Percentiles rank a stretch among this genome's conserved stretches.
These are phyloP conservation scores for Fusarium sp. DNA, from an alignment of 2,329 filamentous ascomycete genomes.

Conservation along the genomic window DNA sequence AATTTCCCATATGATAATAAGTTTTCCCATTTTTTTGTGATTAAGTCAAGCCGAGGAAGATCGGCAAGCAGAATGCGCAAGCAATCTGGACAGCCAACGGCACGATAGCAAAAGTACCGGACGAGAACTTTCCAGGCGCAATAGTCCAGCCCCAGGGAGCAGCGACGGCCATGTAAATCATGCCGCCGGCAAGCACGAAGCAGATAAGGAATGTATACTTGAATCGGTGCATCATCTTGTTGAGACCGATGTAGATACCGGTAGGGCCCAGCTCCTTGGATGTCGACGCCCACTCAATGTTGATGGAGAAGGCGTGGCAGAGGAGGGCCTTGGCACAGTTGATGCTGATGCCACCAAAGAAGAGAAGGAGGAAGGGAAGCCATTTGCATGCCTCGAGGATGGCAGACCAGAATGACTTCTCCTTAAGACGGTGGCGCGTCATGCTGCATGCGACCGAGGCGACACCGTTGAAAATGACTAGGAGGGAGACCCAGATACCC, in stretches of 20 bases:
- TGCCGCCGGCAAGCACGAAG: slow-evolving; percentile 37
- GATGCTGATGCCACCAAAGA: slow-evolving; percentile 47
- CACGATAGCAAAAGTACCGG: slow-evolving; percentile 43
- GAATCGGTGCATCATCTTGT: slow-evolving; percentile 58
- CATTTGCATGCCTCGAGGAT: slow-evolving; percentile 43
- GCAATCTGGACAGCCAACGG: slow-evolving; percentile 43
- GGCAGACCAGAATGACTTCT: slow-evolving; percentile 43
- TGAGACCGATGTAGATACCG: slow-evolving; percentile 49
- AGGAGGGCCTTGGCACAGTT: slow-evolving; percentile 46
- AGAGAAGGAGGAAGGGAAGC: slow-evolving; percentile 46
- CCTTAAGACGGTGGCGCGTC: slow-evolving; percentile 44
- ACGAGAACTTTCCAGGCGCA: slow-evolving; percentile 38
- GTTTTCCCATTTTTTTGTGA: background rate
- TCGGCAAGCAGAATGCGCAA: slow-evolving; percentile 39
- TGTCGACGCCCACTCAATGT: slow-evolving; percentile 48
- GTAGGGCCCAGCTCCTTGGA: slow-evolving; percentile 46
- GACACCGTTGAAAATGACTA: slow-evolving; percentile 43
- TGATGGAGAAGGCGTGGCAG: slow-evolving; percentile 43
- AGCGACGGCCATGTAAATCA: slow-evolving; percentile 44
- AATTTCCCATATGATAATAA: background rate
- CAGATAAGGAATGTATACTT: slow-evolving; percentile 51
- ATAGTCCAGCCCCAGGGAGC: slow-evolving; percentile 45
- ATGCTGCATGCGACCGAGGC: slow-evolving; percentile 42
- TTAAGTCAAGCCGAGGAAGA: slow-evolving; percentile 45
- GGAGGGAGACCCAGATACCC: slow-evolving; percentile 66